Evolutionary conservation across 2,329 filamentous ascomycete species (phyloP).

Genomic region (Penicillium sp.): DNA sequence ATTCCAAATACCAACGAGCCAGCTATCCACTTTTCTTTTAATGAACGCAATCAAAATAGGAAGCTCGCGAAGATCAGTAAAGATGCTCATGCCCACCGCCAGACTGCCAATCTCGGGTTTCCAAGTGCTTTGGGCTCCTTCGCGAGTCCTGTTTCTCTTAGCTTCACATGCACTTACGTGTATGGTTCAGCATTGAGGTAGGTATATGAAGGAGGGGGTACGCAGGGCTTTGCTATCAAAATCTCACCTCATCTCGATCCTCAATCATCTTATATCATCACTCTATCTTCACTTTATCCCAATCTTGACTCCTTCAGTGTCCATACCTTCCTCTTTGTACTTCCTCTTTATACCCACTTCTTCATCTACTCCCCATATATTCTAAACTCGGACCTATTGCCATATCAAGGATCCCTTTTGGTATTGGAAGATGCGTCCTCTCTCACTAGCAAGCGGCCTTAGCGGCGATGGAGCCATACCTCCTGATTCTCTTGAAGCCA

Average conservation of each 20-base stretch:
- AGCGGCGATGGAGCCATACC: not conserved
- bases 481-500: conserved; percentile 16
- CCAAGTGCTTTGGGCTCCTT: not conserved
- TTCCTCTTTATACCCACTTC: not conserved
- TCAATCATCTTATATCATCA: not conserved
- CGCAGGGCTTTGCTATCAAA: not conserved
- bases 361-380: not conserved
- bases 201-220: not conserved
- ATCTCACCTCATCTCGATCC: not conserved
- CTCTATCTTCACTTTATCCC: not conserved
- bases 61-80: not conserved
- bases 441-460: not conserved
- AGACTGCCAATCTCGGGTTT: not conserved
- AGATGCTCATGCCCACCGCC: not conserved
- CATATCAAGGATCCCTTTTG: not conserved
- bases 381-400: not conserved
- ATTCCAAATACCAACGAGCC: not conserved
- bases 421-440: conserved; percentile 6
- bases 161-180: not conserved
- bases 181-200: not conserved
- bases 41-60: not conserved
- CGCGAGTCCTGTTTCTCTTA: not conserved
- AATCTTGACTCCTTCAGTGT: not conserved
- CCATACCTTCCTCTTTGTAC: not conserved
- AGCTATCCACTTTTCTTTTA: not conserved